phyloP scores from a whole-genome alignment of 1,284 basidiomycete species.

The Sporisorium reilianum region DNA sequence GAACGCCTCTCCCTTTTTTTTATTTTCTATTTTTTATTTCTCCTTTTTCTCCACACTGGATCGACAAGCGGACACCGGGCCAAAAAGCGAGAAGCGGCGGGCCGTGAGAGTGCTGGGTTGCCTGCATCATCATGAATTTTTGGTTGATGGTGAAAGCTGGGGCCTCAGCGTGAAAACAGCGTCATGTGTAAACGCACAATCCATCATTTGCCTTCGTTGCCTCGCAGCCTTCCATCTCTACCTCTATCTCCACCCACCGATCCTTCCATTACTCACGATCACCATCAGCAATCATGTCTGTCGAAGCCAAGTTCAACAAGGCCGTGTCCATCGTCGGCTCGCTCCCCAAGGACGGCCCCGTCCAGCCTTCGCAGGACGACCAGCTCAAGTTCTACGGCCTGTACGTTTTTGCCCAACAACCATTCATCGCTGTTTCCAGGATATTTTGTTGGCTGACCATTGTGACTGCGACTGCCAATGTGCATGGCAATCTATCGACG shows the following conservation, averaged over 20 bases:
- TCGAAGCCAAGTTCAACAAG: conserved; percentile 61
- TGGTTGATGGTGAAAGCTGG: no score
- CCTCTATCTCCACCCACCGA: background rate
- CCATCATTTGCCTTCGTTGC: no score
- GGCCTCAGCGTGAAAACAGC: no score
- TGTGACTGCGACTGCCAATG: background rate
- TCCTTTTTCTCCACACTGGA: no score
- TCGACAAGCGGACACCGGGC: no score
- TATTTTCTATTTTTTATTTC: no score
- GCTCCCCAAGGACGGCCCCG: conserved; percentile 61
- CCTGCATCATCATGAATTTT: no score
- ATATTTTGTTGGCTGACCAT: background rate
- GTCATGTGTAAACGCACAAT: no score
- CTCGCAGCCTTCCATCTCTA: background rate
- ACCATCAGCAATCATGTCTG: conserved; percentile 38
- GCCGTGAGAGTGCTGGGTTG: no score
- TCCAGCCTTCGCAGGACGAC: conserved; percentile 62
- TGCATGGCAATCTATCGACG: no score
- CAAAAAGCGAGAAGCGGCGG: no score
- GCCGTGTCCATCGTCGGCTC: conserved; percentile 54
- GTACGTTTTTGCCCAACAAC: conserved; percentile 28
- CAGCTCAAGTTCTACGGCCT: conserved; percentile 68
- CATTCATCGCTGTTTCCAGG: background rate
- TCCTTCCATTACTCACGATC: background rate
- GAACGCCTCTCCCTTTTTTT: no score